Percentiles rank a stretch among this genome's conserved stretches.
These are phyloP conservation scores for Diaporthe amygdali DNA, from an alignment of 2,329 filamentous ascomycete species.

Conservation along the genomic window DNA sequence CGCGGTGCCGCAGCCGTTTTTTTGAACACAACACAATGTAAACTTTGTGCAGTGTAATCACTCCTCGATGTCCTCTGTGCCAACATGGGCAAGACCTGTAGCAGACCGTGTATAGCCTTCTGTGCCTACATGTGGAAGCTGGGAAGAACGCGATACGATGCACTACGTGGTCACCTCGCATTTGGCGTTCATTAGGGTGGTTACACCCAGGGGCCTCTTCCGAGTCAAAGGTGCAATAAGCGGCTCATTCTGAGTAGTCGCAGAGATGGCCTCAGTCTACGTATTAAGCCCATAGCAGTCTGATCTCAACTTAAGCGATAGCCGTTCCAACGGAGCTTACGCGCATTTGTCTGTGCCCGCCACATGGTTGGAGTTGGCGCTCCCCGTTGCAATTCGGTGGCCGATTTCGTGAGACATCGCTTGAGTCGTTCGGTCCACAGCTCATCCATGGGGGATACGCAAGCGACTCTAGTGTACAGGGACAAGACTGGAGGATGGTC, in stretches of 20 bases:
- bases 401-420: not conserved
- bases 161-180: not conserved
- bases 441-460: not conserved
- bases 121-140: not conserved
- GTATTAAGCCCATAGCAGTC: not conserved
- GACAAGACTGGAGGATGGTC: no score
- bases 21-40: not conserved
- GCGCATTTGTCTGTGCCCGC: not conserved
- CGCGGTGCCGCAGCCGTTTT: not conserved
- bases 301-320: not conserved
- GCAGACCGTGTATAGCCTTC: not conserved
- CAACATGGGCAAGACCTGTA: not conserved
- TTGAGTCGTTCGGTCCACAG: not conserved
- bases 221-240: not conserved
- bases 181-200: not conserved
- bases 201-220: not conserved
- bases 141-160: not conserved
- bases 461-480: not conserved
- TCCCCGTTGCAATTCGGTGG: no score
- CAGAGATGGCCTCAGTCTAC: not conserved
- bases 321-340: not conserved
- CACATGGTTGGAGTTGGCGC: not conserved
- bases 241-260: not conserved
- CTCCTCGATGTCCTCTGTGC: not conserved
- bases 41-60: not conserved